Conservation (phyloP, 805 yeast genomes). For the Priceomyces fermenticarens region DNA sequence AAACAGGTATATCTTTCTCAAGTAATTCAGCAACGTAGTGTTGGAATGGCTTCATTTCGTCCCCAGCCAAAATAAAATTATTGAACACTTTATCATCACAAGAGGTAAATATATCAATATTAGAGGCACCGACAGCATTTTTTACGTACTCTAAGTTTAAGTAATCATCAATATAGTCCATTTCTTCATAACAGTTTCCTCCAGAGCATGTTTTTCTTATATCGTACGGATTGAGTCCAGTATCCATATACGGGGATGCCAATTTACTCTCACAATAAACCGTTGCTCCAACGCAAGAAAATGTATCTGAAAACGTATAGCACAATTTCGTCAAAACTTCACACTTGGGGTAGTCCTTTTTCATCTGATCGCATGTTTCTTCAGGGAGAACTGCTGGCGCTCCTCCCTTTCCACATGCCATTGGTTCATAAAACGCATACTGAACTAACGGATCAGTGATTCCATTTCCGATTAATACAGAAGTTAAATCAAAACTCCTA, state of each 20-base stretch:
- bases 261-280: conserved; percentile 27
- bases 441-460: conserved; percentile 43
- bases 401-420: conserved; percentile 48
- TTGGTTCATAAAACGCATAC: conserved; percentile 37
- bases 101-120: conserved; percentile 41
- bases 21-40: conserved; percentile 47
- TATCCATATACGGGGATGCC: conserved; percentile 32
- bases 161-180: conserved; percentile 49
- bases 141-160: conserved; percentile 54
- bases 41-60: conserved; percentile 71
- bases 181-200: conserved; percentile 50
- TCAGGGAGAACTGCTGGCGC: conserved; percentile 32
- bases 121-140: conserved; percentile 54
- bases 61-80: conserved; percentile 57
- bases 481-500: conserved; percentile 34
- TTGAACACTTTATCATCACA: conserved; percentile 51
- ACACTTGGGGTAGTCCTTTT: conserved; percentile 32
- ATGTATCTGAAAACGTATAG: conserved; percentile 27
- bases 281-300: conserved; percentile 42
- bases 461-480: conserved; percentile 45
- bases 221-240: conserved; percentile 65
- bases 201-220: conserved; percentile 51
- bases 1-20: conserved; percentile 37
- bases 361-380: conserved; percentile 33
- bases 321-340: conserved; percentile 28